phyloP scores from a whole-genome alignment of 2,329 filamentous ascomycete genomes.

The Podosphaera aphanis region DNA sequence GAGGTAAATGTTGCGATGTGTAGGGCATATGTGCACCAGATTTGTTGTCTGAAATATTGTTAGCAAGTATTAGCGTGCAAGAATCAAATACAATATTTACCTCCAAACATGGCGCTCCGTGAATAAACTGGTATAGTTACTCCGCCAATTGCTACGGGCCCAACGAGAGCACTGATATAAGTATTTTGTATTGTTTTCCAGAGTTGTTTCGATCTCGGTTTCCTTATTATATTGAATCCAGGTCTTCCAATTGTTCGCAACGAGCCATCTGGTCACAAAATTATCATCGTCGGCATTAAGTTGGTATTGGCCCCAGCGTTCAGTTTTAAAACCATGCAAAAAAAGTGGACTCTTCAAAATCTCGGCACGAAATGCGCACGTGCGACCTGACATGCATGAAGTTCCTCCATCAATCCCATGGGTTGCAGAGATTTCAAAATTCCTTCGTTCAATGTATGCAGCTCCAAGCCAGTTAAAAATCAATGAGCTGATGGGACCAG shows the following conservation, averaged over 20 bases:
- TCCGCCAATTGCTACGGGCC: slow-evolving; percentile 95
- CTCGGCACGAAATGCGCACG: slow-evolving; percentile 71
- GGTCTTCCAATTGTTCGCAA: slow-evolving; percentile 78
- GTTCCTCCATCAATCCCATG: slow-evolving; percentile 86
- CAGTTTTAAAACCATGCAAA: slow-evolving; percentile 70
- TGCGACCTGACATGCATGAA: slow-evolving; percentile 90
- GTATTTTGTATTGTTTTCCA: slow-evolving; percentile 75
- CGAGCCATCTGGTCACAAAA: slow-evolving; percentile 90
- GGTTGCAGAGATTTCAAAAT: slow-evolving; percentile 91
- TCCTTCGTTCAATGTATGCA: slow-evolving; percentile 76
- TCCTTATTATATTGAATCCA: slow-evolving; percentile 85
- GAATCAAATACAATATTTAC: slow-evolving; percentile 32
- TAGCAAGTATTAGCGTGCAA: slow-evolving; percentile 1
- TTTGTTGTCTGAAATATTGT: slow-evolving; percentile 43
- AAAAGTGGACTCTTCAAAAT: slow-evolving; percentile 74
- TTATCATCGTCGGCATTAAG: slow-evolving; percentile 96
- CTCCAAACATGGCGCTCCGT: slow-evolving; percentile 64
- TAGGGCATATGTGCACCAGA: slow-evolving; percentile 82
- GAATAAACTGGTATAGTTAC: slow-evolving; percentile 78
- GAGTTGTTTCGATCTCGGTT: slow-evolving; percentile 76
- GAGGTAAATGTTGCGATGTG: slow-evolving; percentile 84
- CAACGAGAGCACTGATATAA: slow-evolving; percentile 83
- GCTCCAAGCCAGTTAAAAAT: slow-evolving; percentile 79
- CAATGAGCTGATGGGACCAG: slow-evolving; percentile 32
- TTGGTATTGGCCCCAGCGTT: slow-evolving; percentile 72